Evolutionary conservation across 768 basidiomycete genomes (phyloP).

Genomic region (Rhizopogon salebrosus): DNA sequence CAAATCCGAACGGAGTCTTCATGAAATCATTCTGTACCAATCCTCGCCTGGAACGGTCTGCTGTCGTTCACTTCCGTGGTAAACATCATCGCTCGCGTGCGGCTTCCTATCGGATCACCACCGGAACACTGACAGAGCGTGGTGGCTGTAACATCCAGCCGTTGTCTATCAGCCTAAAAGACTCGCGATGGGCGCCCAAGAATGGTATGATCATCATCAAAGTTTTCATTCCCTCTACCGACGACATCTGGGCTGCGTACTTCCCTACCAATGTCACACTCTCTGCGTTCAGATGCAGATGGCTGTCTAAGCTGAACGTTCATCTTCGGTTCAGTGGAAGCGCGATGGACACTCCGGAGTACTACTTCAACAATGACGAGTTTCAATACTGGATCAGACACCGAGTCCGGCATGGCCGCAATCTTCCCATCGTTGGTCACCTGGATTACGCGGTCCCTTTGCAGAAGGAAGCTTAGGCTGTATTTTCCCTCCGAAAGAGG

Average conservation of each 20-base stretch:
- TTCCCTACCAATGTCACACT: constrained; percentile 28
- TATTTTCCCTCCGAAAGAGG: background rate
- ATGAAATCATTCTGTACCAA: background rate
- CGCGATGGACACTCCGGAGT: constrained; percentile 21
- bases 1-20: background rate
- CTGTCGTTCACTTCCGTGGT: background rate
- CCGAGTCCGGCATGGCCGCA: constrained; percentile 29
- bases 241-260: constrained; percentile 35
- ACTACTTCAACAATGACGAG: constrained; percentile 26
- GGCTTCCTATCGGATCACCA: background rate
- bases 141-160: background rate
- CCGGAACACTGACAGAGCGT: background rate
- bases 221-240: constrained; percentile 33
- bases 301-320: constrained; percentile 33
- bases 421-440: constrained; percentile 31
- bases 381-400: constrained; percentile 31
- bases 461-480: background rate
- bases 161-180: background rate
- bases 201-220: constrained; percentile 33
- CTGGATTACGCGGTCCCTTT: background rate
- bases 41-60: background rate
- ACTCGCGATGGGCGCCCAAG: constrained; percentile 26
- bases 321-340: constrained; percentile 28
- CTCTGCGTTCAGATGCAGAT: constrained; percentile 24
- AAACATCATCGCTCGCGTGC: constrained; percentile 3